phyloP scores from a whole-genome alignment of 2,329 filamentous ascomycete species.

The Huntiella abstrusa region DNA sequence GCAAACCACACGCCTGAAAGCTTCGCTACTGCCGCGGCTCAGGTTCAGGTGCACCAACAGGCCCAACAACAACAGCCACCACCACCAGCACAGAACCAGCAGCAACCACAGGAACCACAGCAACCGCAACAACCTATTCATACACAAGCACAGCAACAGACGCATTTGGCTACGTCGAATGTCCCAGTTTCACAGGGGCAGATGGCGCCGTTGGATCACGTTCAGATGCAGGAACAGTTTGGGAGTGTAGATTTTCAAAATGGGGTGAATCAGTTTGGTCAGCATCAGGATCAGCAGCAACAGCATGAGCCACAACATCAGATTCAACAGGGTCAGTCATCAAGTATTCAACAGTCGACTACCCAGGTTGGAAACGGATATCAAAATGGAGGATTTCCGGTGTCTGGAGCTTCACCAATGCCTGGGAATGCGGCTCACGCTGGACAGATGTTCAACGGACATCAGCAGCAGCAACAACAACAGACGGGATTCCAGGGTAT shows the following conservation, averaged over 20 bases:
- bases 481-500: background rate
- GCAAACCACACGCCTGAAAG: constrained; percentile 4
- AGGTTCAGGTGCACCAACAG: background rate
- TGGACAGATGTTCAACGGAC: too few species aligned
- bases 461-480: constrained; percentile 1
- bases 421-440: too few species aligned
- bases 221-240: too few species aligned
- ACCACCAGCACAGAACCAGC: background rate
- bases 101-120: background rate
- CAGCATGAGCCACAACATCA: constrained; percentile 2
- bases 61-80: background rate
- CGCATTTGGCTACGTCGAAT: background rate
- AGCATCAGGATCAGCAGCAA: background rate
- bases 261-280: too few species aligned
- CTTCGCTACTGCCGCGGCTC: constrained; percentile 2
- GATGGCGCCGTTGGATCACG: too few species aligned
- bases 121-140: background rate
- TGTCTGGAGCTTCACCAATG: too few species aligned
- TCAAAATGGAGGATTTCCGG: too few species aligned
- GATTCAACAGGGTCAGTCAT: too few species aligned
- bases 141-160: constrained; percentile 1
- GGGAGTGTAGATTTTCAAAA: too few species aligned
- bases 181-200: too few species aligned
- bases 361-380: too few species aligned
- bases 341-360: too few species aligned